Evolutionary conservation across 208 protist species (phyloP).

Genomic region (Crithidia mellificae): DNA sequence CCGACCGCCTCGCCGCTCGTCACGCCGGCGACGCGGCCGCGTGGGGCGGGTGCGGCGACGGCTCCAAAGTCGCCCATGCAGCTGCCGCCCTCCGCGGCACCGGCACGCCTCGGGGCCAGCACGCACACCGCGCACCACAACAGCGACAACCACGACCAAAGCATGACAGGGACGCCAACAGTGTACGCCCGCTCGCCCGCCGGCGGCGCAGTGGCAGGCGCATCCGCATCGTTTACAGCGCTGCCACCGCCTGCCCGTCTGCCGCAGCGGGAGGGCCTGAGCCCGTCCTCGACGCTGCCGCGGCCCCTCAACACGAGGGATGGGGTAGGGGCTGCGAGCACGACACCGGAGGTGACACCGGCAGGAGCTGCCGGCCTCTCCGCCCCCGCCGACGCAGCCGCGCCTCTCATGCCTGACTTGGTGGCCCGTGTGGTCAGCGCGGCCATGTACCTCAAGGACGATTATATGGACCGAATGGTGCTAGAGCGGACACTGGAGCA

Average conservation of each 20-base stretch:
- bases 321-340: background rate
- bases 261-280: background rate
- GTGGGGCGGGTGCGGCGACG: background rate
- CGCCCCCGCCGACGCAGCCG: background rate
- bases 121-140: too few species aligned
- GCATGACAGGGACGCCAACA: background rate
- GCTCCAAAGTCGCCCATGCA: slow-evolving; percentile 28
- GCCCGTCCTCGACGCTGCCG: background rate
- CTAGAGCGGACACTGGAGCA: slow-evolving; percentile 50
- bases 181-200: slow-evolving; percentile 1
- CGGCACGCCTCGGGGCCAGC: background rate
- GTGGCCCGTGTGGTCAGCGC: slow-evolving; percentile 65
- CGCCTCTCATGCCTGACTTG: slow-evolving; percentile 48
- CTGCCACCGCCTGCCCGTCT: background rate
- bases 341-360: background rate
- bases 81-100: background rate
- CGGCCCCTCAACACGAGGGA: background rate
- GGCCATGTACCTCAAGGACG: slow-evolving; percentile 79
- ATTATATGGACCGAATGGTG: slow-evolving; percentile 87
- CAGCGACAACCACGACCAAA: background rate
- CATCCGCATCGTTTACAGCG: background rate
- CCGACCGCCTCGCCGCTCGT: slow-evolving; percentile 22
- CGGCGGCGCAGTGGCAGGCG: background rate
- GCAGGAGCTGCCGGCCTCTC: background rate
- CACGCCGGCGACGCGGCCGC: slow-evolving; percentile 21